phyloP scores from a whole-genome alignment of 495 filamentous ascomycete species.

The Penicillium taxi region DNA sequence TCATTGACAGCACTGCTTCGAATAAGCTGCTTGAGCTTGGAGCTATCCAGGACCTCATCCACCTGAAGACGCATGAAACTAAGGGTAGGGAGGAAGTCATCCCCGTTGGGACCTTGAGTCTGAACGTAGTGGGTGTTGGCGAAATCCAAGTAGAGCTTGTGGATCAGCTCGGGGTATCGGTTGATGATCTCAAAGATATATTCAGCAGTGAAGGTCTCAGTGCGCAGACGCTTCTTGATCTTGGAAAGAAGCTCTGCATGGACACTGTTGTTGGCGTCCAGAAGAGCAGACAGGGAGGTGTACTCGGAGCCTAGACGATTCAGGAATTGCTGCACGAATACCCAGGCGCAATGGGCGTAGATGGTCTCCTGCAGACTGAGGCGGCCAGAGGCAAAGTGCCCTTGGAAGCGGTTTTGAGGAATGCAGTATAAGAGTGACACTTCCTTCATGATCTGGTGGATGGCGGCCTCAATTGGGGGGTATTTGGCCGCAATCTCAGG shows the following conservation, averaged over 20 bases:
- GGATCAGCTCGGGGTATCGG: conserved; percentile 80
- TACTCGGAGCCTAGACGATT: conserved; percentile 94
- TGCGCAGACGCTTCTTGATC: conserved; percentile 89
- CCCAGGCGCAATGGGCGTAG: conserved; percentile 94
- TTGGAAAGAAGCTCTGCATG: conserved; percentile 90
- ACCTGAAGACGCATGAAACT: conserved; percentile 66
- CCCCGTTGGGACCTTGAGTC: conserved; percentile 58
- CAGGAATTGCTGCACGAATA: conserved; percentile 94
- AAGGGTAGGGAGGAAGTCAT: conserved; percentile 74
- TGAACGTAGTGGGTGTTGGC: conserved; percentile 86
- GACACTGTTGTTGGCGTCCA: conserved; percentile 70
- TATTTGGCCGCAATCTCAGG: conserved; percentile 44
- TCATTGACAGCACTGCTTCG: conserved; percentile 77
- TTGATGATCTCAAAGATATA: conserved; percentile 97
- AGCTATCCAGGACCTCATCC: conserved; percentile 68
- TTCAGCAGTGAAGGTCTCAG: conserved; percentile 94
- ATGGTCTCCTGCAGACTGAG: conserved; percentile 94
- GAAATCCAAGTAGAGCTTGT: conserved; percentile 84
- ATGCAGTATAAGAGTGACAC: conserved; percentile 95
- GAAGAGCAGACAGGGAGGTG: conserved; percentile 68
- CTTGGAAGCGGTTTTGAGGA: conserved; percentile 90
- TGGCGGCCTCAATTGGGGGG: conserved; percentile 83
- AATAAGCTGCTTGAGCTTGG: conserved; percentile 71
- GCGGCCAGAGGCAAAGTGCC: conserved; percentile 76
- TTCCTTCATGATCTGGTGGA: conserved; percentile 99